These are phyloP conservation scores for Colletotrichum agaves DNA, from an alignment of 2,329 filamentous ascomycete species.

Conservation along the genomic window DNA sequence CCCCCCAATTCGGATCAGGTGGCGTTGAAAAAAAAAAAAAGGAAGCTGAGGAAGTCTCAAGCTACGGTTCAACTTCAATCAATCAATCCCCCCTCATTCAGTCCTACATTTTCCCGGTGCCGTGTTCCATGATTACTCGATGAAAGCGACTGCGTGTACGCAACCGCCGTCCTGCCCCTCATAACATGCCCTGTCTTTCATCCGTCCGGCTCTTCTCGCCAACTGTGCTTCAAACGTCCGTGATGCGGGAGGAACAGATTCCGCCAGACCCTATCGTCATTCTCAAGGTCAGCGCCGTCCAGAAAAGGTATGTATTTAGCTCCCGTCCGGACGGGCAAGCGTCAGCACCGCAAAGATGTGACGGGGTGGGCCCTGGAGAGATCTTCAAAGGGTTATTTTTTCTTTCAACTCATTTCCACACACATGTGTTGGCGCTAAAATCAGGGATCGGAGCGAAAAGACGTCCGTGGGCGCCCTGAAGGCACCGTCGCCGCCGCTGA, in stretches of 20 bases:
- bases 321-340: not conserved
- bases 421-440: not conserved
- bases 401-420: conserved; percentile 15
- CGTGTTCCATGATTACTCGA: no score
- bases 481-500: not conserved
- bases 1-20: no score
- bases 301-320: not conserved
- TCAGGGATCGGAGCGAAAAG: conserved; percentile 1
- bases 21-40: no score
- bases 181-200: not conserved
- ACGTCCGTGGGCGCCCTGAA: not conserved
- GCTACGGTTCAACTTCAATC: no score
- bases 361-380: no score
- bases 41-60: no score
- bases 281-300: conserved; percentile 2
- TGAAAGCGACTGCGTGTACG: no score
- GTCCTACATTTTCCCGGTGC: no score
- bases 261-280: not conserved
- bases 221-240: not conserved
- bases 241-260: conserved; percentile 6
- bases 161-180: not conserved
- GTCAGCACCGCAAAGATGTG: not conserved
- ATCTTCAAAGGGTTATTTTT: no score
- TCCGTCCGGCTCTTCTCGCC: not conserved
- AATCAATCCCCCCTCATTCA: no score